Conservation (phyloP, 306 rosid genomes). For the Quercus engelmannii region DNA sequence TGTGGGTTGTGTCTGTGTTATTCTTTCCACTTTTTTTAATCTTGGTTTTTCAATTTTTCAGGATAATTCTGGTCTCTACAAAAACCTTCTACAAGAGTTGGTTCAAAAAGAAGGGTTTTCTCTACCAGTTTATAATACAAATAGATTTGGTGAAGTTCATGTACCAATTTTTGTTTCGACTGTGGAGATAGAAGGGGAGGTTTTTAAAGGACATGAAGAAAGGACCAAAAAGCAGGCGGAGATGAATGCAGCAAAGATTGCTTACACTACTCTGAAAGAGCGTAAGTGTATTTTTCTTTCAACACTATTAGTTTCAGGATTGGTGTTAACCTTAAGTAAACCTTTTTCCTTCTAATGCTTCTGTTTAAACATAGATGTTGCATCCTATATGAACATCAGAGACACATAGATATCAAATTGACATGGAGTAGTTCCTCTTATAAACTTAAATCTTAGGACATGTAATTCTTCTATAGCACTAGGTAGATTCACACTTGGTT, state of each 20-base stretch:
- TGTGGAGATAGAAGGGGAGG: conserved; percentile 58
- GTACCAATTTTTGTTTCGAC: conserved; percentile 53
- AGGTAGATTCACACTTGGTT: not conserved
- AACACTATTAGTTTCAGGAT: not conserved
- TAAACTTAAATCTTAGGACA: not conserved
- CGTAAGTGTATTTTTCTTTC: conserved; percentile 35
- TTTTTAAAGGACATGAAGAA: conserved; percentile 55
- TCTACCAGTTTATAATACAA: conserved; percentile 54
- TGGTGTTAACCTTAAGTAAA: not conserved
- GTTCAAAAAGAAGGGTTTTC: conserved; percentile 52
- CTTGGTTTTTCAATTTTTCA: conserved; percentile 24
- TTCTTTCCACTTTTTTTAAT: not conserved
- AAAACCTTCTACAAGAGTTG: conserved; percentile 79
- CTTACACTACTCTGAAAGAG: conserved; percentile 53
- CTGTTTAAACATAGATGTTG: not conserved
- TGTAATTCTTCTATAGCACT: not conserved
- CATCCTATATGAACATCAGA: not conserved
- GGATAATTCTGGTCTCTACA: conserved; percentile 57
- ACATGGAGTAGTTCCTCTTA: too few species aligned
- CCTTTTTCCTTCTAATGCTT: not conserved
- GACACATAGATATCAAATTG: not conserved
- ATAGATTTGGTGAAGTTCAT: conserved; percentile 55
- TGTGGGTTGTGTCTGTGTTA: not conserved
- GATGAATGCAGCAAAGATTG: conserved; percentile 75
- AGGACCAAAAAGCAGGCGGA: conserved; percentile 79